Base-by-base conservation (phyloP, 768 basidiomycete genomes). In the Pilatotrama ljubarskyi region DNA sequence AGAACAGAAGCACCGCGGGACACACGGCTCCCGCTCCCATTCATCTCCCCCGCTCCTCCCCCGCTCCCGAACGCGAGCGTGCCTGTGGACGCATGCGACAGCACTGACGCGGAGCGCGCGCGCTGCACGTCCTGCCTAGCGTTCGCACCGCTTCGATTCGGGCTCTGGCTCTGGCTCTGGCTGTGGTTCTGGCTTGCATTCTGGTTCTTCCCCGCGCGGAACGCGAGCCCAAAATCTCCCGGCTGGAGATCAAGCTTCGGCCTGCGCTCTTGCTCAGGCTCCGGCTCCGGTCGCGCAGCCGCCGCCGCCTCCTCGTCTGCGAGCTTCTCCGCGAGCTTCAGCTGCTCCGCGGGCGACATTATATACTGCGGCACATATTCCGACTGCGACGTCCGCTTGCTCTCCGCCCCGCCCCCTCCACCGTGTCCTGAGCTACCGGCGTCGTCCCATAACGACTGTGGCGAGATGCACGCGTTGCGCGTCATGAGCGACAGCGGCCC, bases 301-400 rank as follows among this genome's bases (percentile, higher is more conserved):
- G 62, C 36, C 55, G 48, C 25, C n/a, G 49, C 55, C 22, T 64
- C 36, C 51, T 69, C 80, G 69, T 64, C 71, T 44, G 59, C 81
- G 66, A 70, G 64, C 59, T 79, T 76, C 42, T 81, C 84, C 66
- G 87, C 86, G 10, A 88, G 72, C 69, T 79, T 77, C 20, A 83
- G 78, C 76, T 87, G 79, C 56, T 87, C 84, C 17, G 83, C 85
- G 22, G 84, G 82, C 15, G 86, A 84, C 80, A 88, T 80, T 61
- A 88, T 89, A 40, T 81, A 81, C 68, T 87, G 84, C 8, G 85
- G 84, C 5, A 74, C 76, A 69, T 86, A 85, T 26, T 86, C 85
- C 35, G 62, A 50, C 59, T 68, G 67, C 13, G 72, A 69, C 78
- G 32, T 70, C 64, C 51, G 69, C 66, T 48, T 58, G 58, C 58